A percentile compares a stretch with the other conserved stretches of the same genome.
Evolutionary conservation across 2,329 filamentous ascomycete species (phyloP).

Genomic region (Colletotrichum abscissum): DNA sequence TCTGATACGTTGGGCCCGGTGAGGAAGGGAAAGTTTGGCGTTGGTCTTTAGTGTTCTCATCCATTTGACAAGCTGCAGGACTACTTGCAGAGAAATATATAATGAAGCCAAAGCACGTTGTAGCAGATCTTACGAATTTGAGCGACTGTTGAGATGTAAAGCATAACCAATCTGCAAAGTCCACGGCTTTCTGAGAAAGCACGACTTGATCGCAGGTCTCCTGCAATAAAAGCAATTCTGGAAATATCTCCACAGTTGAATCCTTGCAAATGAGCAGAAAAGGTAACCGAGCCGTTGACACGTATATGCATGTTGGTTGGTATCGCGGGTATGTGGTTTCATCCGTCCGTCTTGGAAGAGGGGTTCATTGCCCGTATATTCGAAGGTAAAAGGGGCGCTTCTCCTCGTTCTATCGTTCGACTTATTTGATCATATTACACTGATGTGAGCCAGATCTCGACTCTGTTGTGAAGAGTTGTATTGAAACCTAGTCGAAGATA

Average conservation of each 20-base stretch:
- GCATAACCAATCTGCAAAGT: background rate
- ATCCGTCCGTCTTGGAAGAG: background rate
- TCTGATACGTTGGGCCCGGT: slow-evolving; percentile 59
- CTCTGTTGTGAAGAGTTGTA: background rate
- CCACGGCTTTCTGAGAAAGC: no score
- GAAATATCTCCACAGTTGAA: background rate
- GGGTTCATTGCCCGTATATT: background rate
- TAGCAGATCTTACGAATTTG: background rate
- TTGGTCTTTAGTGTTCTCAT: background rate
- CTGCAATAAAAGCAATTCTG: background rate
- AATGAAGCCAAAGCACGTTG: background rate
- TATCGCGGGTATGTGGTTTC: background rate
- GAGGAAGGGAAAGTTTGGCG: slow-evolving; percentile 27
- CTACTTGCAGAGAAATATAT: background rate
- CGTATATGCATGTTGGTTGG: background rate
- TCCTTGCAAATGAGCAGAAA: background rate
- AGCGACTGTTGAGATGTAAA: background rate
- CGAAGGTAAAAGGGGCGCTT: background rate
- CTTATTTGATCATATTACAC: background rate
- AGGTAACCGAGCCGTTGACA: background rate
- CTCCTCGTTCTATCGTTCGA: background rate
- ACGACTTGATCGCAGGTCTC: no score
- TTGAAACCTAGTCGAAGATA: background rate
- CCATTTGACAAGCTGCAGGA: background rate
- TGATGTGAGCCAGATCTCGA: background rate